Evolutionary conservation across 176 grass and related monocot species (phyloP), one percentile per base, ranked within the genome.

Genomic region (Ananas comosus): DNA sequence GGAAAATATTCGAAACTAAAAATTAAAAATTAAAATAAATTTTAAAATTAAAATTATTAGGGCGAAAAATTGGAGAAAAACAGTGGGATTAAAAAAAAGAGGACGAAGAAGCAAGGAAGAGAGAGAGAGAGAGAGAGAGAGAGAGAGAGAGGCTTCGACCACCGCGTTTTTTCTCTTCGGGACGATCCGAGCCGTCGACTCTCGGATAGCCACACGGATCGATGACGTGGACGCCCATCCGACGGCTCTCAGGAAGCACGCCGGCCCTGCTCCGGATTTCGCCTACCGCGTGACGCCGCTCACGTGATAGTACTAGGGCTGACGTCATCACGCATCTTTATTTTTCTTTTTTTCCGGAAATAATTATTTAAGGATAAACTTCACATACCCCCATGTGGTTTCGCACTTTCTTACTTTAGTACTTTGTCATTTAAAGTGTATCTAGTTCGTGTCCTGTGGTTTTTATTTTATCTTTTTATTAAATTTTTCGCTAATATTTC

Each of bases 211-310:
- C 42, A 10, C 73, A 23, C 73, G 73, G 73, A 75, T 75, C 73
- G 73, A 65, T 75, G 50, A 66, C 73, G 73, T 75, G 73, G 63
- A 53, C 17, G 13, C 0, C 9, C 49, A 75, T 75, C 73, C 19
- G 21, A 53, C 73, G 48, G 73, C 24, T 48, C 64, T 8, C 9
- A 2, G 47, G 56, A 61, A 42, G 33, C 33, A 42, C 33, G 33
- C 33, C 33, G 25, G 1, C 25, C 25, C 25, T 4, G 0, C 33
- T 42, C 33, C 33, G 33, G 33, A 42, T 42, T 42, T 42, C 33
- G 33, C 33, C 33, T 7, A 6, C 33, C 33, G 33, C 33, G 33
- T 42, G 33, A 42, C 33, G 33, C 33, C 21, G 56, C 56, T 61
- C 21, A 9, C 10, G 17, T 9, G n/a, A 22, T 10, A 61, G 8